Evolutionary conservation across 2,329 filamentous ascomycete species (phyloP).

Genomic region (Scedosporium aurantiacum): DNA sequence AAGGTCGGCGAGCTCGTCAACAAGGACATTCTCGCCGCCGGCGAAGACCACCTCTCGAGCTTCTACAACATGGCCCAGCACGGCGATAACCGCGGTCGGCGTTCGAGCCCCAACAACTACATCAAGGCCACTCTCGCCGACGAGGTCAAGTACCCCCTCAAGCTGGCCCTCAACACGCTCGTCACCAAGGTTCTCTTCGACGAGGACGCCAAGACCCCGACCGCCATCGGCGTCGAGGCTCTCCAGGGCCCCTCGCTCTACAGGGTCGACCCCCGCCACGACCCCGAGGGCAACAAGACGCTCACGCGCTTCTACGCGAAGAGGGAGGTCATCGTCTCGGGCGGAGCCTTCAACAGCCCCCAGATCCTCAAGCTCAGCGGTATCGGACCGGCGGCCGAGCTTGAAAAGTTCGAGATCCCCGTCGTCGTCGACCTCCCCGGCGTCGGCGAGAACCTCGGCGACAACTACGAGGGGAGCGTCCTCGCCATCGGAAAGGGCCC

Average conservation of each 20-base stretch:
- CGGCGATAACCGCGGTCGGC: not conserved
- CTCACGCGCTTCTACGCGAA: constrained; percentile 14
- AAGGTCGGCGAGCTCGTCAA: constrained; percentile 8
- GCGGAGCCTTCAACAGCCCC: constrained; percentile 25
- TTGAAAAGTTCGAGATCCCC: constrained; percentile 29
- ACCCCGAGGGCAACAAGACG: constrained; percentile 13
- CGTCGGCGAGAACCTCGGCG: constrained; percentile 43
- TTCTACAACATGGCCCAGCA: constrained; percentile 13
- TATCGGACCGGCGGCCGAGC: constrained; percentile 21
- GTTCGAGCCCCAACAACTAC: constrained; percentile 8
- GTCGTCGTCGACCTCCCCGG: constrained; percentile 43
- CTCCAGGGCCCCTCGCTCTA: constrained; percentile 27
- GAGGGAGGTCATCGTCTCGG: constrained; percentile 24
- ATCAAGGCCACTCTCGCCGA: constrained; percentile 11
- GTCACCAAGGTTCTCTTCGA: constrained; percentile 22
- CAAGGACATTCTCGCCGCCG: constrained; percentile 10
- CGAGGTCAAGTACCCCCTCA: constrained; percentile 23
- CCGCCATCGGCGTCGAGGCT: constrained; percentile 23
- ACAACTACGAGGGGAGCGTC: constrained; percentile 20
- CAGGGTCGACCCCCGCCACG: constrained; percentile 27
- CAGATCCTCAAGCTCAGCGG: constrained; percentile 25
- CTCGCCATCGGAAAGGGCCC: constrained; percentile 10
- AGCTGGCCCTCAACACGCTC: constrained; percentile 21
- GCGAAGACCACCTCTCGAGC: constrained; percentile 9
- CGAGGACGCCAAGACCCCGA: constrained; percentile 12